These are phyloP conservation scores for Debaryomyces subglobosus DNA, from an alignment of 1,139 yeast genomes.

Conservation along the genomic window DNA sequence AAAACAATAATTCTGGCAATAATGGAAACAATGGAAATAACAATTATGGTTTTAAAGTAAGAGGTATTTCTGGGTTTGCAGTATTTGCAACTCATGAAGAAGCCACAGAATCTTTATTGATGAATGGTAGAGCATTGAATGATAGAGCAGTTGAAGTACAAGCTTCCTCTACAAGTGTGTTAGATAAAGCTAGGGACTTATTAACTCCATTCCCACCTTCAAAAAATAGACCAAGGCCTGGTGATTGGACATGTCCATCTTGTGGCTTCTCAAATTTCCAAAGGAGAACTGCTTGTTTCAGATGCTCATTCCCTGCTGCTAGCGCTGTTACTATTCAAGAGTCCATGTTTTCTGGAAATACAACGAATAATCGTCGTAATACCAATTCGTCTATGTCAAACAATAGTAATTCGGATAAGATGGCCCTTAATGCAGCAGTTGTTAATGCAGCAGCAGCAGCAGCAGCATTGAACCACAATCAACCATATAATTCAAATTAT, in stretches of 20 bases:
- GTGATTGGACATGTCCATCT: slow-evolving; percentile 97
- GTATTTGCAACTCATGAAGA: slow-evolving; percentile 85
- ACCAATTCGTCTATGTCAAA: slow-evolving; percentile 13
- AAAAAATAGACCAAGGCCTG: slow-evolving; percentile 91
- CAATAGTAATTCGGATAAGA: slow-evolving; percentile 17
- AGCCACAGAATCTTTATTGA: slow-evolving; percentile 71
- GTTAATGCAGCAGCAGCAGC: slow-evolving; percentile 20
- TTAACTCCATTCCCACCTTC: slow-evolving; percentile 85
- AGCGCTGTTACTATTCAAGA: slow-evolving; percentile 69
- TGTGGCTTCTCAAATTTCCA: slow-evolving; percentile 96
- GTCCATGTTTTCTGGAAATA: slow-evolving; percentile 25
- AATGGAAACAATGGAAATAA: slow-evolving; percentile 4
- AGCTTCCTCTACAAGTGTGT: slow-evolving; percentile 76
- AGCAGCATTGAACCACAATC: slow-evolving; percentile 16
- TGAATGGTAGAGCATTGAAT: slow-evolving; percentile 79
- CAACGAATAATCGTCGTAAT: slow-evolving; percentile 10
- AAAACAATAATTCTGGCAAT: slow-evolving; percentile 8
- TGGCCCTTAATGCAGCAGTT: slow-evolving; percentile 14
- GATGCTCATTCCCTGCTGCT: slow-evolving; percentile 89
- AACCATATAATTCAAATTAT: slow-evolving; percentile 2
- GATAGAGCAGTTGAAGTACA: slow-evolving; percentile 83
- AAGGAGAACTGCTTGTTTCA: slow-evolving; percentile 90
- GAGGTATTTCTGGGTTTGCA: slow-evolving; percentile 72
- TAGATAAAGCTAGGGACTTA: slow-evolving; percentile 81
- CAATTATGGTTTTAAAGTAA: slow-evolving; percentile 16